These are phyloP conservation scores for Spathaspora hagerdaliae DNA, from an alignment of 805 yeast genomes.

Conservation along the genomic window DNA sequence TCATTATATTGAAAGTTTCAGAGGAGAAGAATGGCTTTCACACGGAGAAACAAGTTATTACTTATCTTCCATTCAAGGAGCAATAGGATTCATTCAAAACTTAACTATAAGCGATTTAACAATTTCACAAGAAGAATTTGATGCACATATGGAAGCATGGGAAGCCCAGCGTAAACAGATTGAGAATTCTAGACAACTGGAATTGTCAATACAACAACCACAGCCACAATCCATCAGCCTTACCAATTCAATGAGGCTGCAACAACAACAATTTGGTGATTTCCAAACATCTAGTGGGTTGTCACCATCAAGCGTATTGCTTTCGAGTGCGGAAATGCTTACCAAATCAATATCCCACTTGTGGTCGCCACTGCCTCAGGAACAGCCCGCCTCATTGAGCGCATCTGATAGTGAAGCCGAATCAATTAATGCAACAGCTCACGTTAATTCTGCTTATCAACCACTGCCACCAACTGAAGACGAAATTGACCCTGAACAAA, in stretches of 20 bases:
- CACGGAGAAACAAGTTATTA: conserved; percentile 90
- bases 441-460: conserved; percentile 1
- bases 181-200: not conserved
- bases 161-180: conserved; percentile 30
- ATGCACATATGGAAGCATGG: conserved; percentile 51
- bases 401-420: not conserved
- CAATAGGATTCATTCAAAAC: conserved; percentile 71
- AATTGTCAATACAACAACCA: not conserved
- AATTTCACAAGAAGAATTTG: conserved; percentile 49
- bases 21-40: conserved; percentile 66
- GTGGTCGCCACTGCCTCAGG: conserved; percentile 34
- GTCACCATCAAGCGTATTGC: conserved; percentile 36
- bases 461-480: conserved; percentile 4
- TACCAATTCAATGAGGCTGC: conserved; percentile 2
- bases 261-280: not conserved
- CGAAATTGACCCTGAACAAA: conserved; percentile 8
- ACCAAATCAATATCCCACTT: conserved; percentile 45
- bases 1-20: conserved; percentile 78
- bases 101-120: conserved; percentile 57
- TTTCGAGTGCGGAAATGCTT: conserved; percentile 48
- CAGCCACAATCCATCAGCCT: conserved; percentile 15
- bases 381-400: conserved; percentile 3
- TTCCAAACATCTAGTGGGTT: conserved; percentile 7
- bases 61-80: conserved; percentile 85
- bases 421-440: not conserved